Evolutionary conservation across 768 basidiomycete species (phyloP).

Genomic region (Galerina sulciceps): DNA sequence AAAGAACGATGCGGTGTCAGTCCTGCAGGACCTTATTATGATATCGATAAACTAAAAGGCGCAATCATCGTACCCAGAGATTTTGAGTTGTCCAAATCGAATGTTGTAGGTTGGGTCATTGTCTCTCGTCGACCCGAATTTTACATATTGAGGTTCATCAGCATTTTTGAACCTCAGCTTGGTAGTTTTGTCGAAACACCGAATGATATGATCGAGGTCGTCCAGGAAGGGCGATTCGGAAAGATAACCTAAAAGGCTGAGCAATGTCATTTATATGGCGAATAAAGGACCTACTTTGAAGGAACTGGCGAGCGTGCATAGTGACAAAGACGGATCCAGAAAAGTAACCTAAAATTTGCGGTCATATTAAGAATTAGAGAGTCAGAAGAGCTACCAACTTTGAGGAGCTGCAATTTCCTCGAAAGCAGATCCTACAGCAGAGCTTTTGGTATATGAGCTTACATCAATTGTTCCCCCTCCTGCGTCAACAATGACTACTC

Average conservation of each 20-base stretch:
- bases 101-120: background rate
- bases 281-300: background rate
- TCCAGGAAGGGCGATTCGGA: background rate
- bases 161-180: background rate
- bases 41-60: background rate
- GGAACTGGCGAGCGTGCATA: background rate
- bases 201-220: background rate
- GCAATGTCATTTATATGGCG: no score
- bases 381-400: background rate
- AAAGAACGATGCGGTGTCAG: background rate
- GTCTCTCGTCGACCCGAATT: background rate
- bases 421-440: background rate
- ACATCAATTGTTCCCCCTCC: conserved; percentile 8
- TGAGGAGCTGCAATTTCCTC: conserved; percentile 7
- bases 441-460: background rate
- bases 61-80: background rate
- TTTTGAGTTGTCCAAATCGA: background rate
- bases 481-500: background rate
- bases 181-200: background rate
- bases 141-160: background rate
- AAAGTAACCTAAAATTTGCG: background rate
- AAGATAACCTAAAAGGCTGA: background rate
- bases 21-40: background rate
- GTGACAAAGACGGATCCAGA: background rate
- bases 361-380: background rate